These are phyloP conservation scores for Kwoniella newhampshirensis DNA, from an alignment of 768 basidiomycete species.

Conservation along the genomic window DNA sequence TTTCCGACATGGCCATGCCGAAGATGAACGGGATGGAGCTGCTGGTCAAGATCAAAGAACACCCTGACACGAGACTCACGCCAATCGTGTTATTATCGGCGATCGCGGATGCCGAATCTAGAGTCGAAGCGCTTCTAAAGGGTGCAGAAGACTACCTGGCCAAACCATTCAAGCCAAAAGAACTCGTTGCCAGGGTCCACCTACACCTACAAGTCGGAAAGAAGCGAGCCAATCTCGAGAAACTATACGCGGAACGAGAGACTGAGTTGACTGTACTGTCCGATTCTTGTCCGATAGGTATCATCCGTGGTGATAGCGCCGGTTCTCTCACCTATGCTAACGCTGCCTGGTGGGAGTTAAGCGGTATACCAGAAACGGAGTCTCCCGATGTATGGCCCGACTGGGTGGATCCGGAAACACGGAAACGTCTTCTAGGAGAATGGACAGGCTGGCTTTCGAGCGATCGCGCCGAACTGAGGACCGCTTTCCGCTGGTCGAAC, in stretches of 20 bases:
- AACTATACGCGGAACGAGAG: constrained; percentile 31
- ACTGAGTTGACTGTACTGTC: constrained; percentile 39
- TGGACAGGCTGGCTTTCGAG: constrained; percentile 26
- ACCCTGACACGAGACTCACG: constrained; percentile 27
- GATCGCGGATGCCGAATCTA: constrained; percentile 51
- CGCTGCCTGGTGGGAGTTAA: constrained; percentile 29
- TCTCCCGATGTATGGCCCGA: constrained; percentile 36
- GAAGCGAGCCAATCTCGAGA: constrained; percentile 45
- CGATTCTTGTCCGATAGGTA: constrained; percentile 47
- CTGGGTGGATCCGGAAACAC: constrained; percentile 25
- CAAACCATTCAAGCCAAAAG: constrained; percentile 56
- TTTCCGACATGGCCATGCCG: constrained; percentile 55
- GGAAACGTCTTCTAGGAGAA: constrained; percentile 3
- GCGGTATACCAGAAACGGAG: constrained; percentile 11
- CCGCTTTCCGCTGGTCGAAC: constrained; percentile 43
- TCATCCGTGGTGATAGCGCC: constrained; percentile 29
- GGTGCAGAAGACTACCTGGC: constrained; percentile 56
- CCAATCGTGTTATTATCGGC: constrained; percentile 54
- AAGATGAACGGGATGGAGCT: constrained; percentile 44
- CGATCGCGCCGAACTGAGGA: constrained; percentile 22
- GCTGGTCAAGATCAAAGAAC: constrained; percentile 38
- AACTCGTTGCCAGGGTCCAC: constrained; percentile 55
- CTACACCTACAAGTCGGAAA: constrained; percentile 57
- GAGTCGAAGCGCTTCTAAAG: constrained; percentile 53
- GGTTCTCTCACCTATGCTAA: constrained; percentile 39